Conservation (phyloP, 1,139 yeast species). For the Saccharomyces hybrid region DNA sequence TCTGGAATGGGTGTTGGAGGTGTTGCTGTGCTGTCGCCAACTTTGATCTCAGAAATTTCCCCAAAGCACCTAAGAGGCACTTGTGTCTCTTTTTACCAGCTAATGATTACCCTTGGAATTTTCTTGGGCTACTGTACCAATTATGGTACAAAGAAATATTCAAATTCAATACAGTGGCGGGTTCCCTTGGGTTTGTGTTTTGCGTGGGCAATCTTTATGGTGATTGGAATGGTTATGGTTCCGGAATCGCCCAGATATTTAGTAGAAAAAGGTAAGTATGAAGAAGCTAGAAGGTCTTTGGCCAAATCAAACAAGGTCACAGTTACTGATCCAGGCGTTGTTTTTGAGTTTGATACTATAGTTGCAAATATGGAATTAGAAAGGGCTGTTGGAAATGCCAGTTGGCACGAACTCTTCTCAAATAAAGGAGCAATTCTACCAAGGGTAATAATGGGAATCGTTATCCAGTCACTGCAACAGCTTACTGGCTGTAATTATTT, state of each 20-base stretch:
- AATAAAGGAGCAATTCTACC: conserved; percentile 37
- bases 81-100: conserved; percentile 51
- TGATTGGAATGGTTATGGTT: conserved; percentile 50
- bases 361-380: conserved; percentile 50
- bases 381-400: conserved; percentile 29
- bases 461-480: conserved; percentile 38
- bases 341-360: conserved; percentile 50
- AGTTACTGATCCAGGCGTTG: conserved; percentile 38
- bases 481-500: conserved; percentile 5
- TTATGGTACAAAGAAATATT: conserved; percentile 43
- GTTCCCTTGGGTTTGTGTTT: conserved; percentile 47
- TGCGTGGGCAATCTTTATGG: conserved; percentile 35
- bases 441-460: conserved; percentile 54
- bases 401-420: conserved; percentile 33
- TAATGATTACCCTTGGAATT: conserved; percentile 53
- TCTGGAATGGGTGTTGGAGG: conserved; percentile 57
- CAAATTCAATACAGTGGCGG: conserved; percentile 50
- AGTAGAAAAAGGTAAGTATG: conserved; percentile 44
- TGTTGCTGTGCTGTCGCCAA: conserved; percentile 50
- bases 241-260: conserved; percentile 74
- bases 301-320: conserved; percentile 39
- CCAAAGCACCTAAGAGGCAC: conserved; percentile 63
- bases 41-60: conserved; percentile 55
- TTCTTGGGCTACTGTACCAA: conserved; percentile 53
- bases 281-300: conserved; percentile 46